Percentiles rank a stretch among this genome's conserved stretches.
Evolutionary conservation across 768 basidiomycete genomes (phyloP).

Genomic region (Suillus discolor): DNA sequence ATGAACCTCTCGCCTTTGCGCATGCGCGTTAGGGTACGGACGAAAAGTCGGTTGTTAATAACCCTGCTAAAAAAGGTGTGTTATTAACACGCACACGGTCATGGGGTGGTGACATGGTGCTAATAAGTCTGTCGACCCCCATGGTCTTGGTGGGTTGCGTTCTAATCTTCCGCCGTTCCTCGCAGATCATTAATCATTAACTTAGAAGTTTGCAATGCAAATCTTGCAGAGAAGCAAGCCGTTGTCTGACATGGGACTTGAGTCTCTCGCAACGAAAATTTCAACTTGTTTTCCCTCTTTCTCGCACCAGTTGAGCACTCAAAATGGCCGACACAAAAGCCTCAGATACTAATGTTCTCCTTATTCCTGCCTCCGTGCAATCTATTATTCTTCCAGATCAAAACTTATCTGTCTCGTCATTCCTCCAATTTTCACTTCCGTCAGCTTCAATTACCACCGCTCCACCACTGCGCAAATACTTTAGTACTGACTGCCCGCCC

Average conservation of each 20-base stretch:
- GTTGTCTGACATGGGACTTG: too few relatives aligned
- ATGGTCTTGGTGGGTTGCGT: too few relatives aligned
- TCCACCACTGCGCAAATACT: not conserved
- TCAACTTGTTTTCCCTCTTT: conserved; percentile 6
- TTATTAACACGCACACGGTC: not conserved
- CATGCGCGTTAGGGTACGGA: too few relatives aligned
- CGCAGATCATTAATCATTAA: too few relatives aligned
- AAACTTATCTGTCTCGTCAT: not conserved
- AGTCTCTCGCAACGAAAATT: not conserved
- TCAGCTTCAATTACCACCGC: too few relatives aligned
- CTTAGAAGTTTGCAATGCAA: too few relatives aligned
- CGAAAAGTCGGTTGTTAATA: not conserved
- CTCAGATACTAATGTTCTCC: not conserved
- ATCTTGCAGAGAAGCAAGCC: too few relatives aligned
- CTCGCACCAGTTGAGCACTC: not conserved
- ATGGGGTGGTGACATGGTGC: not conserved
- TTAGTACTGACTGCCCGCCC: not conserved
- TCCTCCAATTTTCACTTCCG: not conserved
- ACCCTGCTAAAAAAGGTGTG: not conserved
- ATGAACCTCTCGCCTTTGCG: not conserved
- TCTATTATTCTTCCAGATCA: not conserved
- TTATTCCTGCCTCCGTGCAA: conserved; percentile 1
- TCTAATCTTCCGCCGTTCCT: too few relatives aligned
- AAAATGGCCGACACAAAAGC: not conserved
- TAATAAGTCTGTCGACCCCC: not conserved